These are phyloP conservation scores for Myriosclerotinia scirpicola DNA, from an alignment of 2,329 filamentous ascomycete species.

Conservation along the genomic window DNA sequence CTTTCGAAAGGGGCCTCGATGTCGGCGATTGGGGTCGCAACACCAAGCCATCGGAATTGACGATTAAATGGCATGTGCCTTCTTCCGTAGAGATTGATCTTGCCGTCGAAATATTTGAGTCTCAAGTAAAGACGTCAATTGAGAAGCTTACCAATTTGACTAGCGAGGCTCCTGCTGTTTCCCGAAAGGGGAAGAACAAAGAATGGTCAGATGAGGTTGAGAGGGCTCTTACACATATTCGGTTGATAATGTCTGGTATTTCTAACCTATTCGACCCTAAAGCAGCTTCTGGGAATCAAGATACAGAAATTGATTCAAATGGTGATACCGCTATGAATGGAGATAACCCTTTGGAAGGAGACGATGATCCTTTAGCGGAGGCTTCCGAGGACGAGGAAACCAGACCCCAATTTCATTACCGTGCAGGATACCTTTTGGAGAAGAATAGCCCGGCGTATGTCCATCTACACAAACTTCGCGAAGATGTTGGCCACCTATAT, in stretches of 20 bases:
- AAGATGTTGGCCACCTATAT: conserved; percentile 75
- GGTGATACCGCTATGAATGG: conserved; percentile 49
- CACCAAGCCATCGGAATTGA: conserved; percentile 72
- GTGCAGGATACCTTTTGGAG: conserved; percentile 79
- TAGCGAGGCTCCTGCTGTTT: conserved; percentile 76
- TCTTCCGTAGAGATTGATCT: conserved; percentile 79
- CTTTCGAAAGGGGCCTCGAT: conserved; percentile 68
- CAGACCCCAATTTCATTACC: conserved; percentile 83
- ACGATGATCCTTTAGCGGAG: conserved; percentile 57
- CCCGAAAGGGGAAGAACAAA: conserved; percentile 92
- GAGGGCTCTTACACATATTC: conserved; percentile 80
- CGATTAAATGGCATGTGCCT: conserved; percentile 89
- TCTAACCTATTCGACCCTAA: conserved; percentile 85
- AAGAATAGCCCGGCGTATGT: conserved; percentile 64
- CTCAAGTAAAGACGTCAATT: conserved; percentile 75
- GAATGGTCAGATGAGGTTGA: conserved; percentile 98
- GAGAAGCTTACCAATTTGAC: conserved; percentile 76
- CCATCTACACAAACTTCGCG: conserved; percentile 76
- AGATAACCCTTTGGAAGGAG: conserved; percentile 53
- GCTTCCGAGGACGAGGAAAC: conserved; percentile 78
- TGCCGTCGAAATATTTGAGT: conserved; percentile 83
- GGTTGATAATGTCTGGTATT: conserved; percentile 86
- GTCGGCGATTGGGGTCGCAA: conserved; percentile 81
- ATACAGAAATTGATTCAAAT: conserved; percentile 48
- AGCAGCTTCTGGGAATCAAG: conserved; percentile 58